Evolutionary conservation across 306 rosid species (phyloP).

Genomic region (Vigna angularis): DNA sequence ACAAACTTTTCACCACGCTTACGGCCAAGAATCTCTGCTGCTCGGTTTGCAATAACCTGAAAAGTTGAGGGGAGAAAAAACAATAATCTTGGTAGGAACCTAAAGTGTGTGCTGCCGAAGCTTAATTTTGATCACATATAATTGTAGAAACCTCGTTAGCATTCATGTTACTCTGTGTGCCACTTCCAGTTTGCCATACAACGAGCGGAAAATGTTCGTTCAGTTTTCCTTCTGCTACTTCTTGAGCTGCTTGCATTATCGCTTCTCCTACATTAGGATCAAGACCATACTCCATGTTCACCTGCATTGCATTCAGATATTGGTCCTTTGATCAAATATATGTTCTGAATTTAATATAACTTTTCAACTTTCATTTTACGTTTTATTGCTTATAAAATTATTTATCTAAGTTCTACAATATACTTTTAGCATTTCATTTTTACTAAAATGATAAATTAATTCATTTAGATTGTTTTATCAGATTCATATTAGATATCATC

Average conservation of each 20-base stretch:
- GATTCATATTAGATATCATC: too few relatives aligned
- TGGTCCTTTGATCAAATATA: too few relatives aligned
- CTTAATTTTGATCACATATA: not conserved
- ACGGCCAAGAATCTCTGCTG: constrained; percentile 95
- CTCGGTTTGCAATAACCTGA: constrained; percentile 96
- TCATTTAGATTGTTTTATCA: too few relatives aligned
- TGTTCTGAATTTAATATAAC: too few relatives aligned
- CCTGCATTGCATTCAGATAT: constrained; percentile 51
- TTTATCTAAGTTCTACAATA: too few relatives aligned
- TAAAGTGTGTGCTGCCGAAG: not conserved
- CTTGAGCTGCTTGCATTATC: constrained; percentile 85
- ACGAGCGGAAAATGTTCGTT: constrained; percentile 94
- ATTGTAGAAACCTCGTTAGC: constrained; percentile 75
- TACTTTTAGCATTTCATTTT: too few relatives aligned
- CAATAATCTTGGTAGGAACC: not conserved
- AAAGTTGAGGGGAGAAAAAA: constrained; percentile 7
- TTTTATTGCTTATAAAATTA: too few relatives aligned
- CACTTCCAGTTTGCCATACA: constrained; percentile 99
- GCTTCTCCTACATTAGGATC: constrained; percentile 90
- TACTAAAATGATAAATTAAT: too few relatives aligned
- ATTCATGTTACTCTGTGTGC: constrained; percentile 97
- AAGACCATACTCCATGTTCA: constrained; percentile 90
- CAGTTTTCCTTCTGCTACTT: constrained; percentile 96
- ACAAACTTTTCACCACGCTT: constrained; percentile 87
- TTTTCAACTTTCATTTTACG: too few relatives aligned